Percentiles rank a stretch among this genome's conserved stretches.
Conservation (phyloP, 257 asterid genomes). For the Solanum bulbocastanum region DNA sequence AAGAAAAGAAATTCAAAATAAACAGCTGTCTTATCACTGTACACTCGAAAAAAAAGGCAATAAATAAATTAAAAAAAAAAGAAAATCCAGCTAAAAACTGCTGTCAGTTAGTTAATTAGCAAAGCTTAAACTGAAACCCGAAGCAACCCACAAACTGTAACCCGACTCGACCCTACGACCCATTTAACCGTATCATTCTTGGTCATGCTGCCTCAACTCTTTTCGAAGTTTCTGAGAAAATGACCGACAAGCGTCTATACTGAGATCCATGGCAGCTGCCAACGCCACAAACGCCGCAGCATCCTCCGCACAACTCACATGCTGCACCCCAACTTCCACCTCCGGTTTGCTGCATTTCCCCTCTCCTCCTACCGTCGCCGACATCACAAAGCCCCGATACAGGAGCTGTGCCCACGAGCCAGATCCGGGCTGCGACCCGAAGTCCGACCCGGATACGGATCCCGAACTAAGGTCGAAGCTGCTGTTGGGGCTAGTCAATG, state of each 20-base stretch:
- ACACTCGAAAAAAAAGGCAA: conserved; percentile 23
- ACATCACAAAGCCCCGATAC: conserved; percentile 84
- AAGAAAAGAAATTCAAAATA: neutral
- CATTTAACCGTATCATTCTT: conserved; percentile 9
- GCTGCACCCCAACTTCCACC: conserved; percentile 92
- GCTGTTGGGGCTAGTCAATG: conserved; percentile 73
- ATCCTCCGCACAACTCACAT: conserved; percentile 90
- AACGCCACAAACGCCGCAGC: conserved; percentile 95
- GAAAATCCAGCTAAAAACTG: conserved; percentile 1
- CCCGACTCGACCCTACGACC: neutral
- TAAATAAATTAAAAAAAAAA: neutral
- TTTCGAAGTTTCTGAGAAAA: conserved; percentile 75
- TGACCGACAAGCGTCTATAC: conserved; percentile 82
- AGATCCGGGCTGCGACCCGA: conserved; percentile 59
- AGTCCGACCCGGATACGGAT: conserved; percentile 50
- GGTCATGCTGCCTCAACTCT: conserved; percentile 67
- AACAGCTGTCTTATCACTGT: conserved; percentile 37
- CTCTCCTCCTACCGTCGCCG: conserved; percentile 65
- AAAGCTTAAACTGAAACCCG: neutral
- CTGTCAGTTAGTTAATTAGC: neutral
- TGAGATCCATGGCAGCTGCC: conserved; percentile 91
- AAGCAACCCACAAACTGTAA: neutral
- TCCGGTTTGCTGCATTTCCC: conserved; percentile 68
- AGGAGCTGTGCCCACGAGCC: conserved; percentile 74
- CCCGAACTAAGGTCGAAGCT: conserved; percentile 66